Evolutionary conservation across 2,329 filamentous ascomycete genomes (phyloP).

Genomic region (Gaeumannomyces sp.): DNA sequence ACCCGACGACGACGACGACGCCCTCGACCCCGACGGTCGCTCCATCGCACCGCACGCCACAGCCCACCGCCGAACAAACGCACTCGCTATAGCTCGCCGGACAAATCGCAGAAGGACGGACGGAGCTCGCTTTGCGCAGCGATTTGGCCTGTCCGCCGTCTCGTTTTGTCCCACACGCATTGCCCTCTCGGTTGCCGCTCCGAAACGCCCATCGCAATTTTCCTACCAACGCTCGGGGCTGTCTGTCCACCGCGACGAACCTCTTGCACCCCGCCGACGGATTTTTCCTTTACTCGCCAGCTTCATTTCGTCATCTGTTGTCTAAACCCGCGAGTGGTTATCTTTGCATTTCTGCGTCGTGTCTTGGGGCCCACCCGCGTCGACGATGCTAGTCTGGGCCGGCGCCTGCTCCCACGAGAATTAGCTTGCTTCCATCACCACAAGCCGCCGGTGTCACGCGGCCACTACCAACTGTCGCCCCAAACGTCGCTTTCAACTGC

Average conservation of each 20-base stretch:
- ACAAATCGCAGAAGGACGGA: background rate
- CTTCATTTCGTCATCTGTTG: background rate
- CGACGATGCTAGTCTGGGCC: background rate
- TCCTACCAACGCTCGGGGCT: background rate
- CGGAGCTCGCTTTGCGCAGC: background rate
- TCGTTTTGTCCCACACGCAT: background rate
- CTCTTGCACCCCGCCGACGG: background rate
- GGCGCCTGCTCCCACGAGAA: background rate
- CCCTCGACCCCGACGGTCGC: too few species aligned
- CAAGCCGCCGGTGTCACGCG: background rate
- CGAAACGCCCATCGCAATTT: conserved; percentile 1
- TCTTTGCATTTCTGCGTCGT: background rate
- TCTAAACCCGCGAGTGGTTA: too few species aligned
- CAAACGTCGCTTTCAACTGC: conserved; percentile 1
- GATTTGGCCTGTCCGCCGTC: background rate
- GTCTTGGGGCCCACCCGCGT: background rate
- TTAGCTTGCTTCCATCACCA: background rate
- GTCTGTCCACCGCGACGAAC: background rate
- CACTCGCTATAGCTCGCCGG: background rate
- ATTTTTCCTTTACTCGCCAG: background rate
- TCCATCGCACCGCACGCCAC: background rate
- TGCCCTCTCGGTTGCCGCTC: background rate
- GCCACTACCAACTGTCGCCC: background rate
- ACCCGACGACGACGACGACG: background rate
- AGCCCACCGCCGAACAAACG: background rate